Percentiles rank a stretch among this genome's conserved stretches.
phyloP scores from a whole-genome alignment of 352 stramenopile genomes.

The Halophytophthora polymorphica region DNA sequence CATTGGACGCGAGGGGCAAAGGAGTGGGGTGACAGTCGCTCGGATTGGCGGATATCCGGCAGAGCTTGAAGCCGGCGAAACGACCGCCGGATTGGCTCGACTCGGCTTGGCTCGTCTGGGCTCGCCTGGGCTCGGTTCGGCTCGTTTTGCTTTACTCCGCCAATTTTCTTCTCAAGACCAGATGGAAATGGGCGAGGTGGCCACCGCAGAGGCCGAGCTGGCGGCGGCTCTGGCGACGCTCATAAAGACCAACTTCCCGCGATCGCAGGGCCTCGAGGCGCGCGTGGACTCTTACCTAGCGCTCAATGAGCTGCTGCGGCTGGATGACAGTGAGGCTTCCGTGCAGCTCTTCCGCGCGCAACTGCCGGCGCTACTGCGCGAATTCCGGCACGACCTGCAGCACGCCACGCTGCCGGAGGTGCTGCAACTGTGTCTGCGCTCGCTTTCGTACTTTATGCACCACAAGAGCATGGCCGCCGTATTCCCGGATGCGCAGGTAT shows the following conservation, averaged over 20 bases:
- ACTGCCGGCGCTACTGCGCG: slow-evolving; percentile 31
- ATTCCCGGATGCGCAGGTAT: slow-evolving; percentile 39
- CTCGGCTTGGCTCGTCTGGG: neutral
- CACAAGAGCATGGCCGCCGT: slow-evolving; percentile 32
- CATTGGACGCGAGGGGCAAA: too few species aligned
- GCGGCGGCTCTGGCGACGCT: slow-evolving; percentile 31
- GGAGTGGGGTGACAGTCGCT: too few species aligned
- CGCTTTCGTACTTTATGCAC: slow-evolving; percentile 72
- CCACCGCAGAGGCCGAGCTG: slow-evolving; percentile 27
- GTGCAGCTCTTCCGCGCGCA: slow-evolving; percentile 37
- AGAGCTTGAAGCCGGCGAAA: neutral
- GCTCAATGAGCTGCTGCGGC: slow-evolving; percentile 51
- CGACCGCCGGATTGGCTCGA: neutral
- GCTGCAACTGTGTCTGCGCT: slow-evolving; percentile 42
- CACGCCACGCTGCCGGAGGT: slow-evolving; percentile 33
- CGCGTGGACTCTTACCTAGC: slow-evolving; percentile 52
- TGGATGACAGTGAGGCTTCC: slow-evolving; percentile 50
- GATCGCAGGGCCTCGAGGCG: slow-evolving; percentile 31
- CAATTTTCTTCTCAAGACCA: too few species aligned
- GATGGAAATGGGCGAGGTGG: slow-evolving; percentile 12
- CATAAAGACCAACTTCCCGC: slow-evolving; percentile 28
- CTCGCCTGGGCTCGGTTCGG: neutral
- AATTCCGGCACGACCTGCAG: slow-evolving; percentile 49
- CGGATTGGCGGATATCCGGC: too few species aligned
- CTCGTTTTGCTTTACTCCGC: too few species aligned